Percentiles rank a stretch among this genome's conserved stretches.
phyloP scores from a whole-genome alignment of 805 yeast genomes.

The Lachancea nothofagi region DNA sequence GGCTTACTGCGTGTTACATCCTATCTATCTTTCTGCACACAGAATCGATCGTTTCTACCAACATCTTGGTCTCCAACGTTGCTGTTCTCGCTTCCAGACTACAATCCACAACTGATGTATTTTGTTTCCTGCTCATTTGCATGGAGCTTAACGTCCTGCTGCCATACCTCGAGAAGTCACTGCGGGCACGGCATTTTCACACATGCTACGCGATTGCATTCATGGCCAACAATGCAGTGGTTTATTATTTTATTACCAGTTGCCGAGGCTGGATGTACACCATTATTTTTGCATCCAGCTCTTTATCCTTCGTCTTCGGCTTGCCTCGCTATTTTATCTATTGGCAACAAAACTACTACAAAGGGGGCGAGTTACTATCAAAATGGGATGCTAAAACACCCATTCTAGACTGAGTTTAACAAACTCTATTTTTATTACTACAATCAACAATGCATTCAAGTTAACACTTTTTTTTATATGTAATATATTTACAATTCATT shows the following conservation, averaged over 20 bases:
- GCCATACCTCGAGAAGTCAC: slow-evolving; percentile 19
- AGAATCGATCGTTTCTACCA: slow-evolving; percentile 63
- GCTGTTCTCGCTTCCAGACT: slow-evolving; percentile 89
- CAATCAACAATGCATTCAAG: no score
- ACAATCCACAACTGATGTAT: slow-evolving; percentile 65
- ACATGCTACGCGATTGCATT: slow-evolving; percentile 16
- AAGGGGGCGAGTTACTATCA: slow-evolving; percentile 9
- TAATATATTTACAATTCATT: slow-evolving; percentile 21
- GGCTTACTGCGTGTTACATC: slow-evolving; percentile 68
- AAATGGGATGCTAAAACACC: slow-evolving; percentile 25
- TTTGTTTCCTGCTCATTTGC: slow-evolving; percentile 64
- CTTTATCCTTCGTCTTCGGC: slow-evolving; percentile 19
- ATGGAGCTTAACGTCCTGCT: slow-evolving; percentile 30
- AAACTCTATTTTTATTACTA: no score
- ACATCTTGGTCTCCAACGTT: slow-evolving; percentile 77
- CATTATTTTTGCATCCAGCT: slow-evolving; percentile 14
- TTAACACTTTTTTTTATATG: background rate
- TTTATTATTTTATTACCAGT: slow-evolving; percentile 21
- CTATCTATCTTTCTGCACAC: slow-evolving; percentile 21
- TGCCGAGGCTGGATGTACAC: slow-evolving; percentile 23
- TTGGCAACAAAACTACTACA: slow-evolving; percentile 28
- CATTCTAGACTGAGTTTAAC: slow-evolving; percentile 12
- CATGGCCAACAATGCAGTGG: slow-evolving; percentile 19
- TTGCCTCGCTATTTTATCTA: slow-evolving; percentile 28
- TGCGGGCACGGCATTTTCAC: slow-evolving; percentile 8